These are phyloP conservation scores for Dalbergia cultrata DNA, from an alignment of 306 rosid species.

Conservation along the genomic window DNA sequence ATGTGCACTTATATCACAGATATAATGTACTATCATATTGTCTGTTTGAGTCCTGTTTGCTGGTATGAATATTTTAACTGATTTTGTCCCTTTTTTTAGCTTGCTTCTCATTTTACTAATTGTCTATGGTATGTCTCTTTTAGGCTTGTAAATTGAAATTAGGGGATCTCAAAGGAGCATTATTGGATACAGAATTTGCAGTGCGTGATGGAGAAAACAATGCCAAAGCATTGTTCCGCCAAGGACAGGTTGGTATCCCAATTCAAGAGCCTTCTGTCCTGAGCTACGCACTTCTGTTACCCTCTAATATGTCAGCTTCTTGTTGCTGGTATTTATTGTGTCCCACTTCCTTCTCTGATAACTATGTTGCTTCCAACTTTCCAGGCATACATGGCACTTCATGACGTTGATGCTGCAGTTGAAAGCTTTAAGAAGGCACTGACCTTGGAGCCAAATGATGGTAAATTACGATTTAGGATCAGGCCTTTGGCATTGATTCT, in stretches of 20 bases:
- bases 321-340: conserved; percentile 21
- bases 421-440: conserved; percentile 84
- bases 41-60: conserved; percentile 32
- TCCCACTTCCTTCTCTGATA: conserved; percentile 36
- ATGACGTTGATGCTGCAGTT: conserved; percentile 88
- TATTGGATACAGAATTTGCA: conserved; percentile 92
- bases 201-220: conserved; percentile 89
- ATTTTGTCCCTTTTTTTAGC: too few species aligned
- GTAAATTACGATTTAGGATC: conserved; percentile 53
- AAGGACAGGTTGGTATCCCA: conserved; percentile 87
- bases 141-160: conserved; percentile 94
- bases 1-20: not conserved
- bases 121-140: conserved; percentile 17
- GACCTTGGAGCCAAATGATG: conserved; percentile 88
- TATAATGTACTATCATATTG: not conserved
- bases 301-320: conserved; percentile 20
- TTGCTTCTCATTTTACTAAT: conserved; percentile 7
- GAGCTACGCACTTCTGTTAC: conserved; percentile 1
- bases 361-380: conserved; percentile 32
- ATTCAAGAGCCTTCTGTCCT: conserved; percentile 10
- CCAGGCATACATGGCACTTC: conserved; percentile 85
- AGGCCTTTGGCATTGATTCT: not conserved
- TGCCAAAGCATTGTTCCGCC: conserved; percentile 95
- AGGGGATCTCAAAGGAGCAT: conserved; percentile 91
- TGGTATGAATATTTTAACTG: conserved; percentile 25